Evolutionary conservation across 2,329 filamentous ascomycete genomes (phyloP).

Genomic region (Bipolaris sorokiniana): DNA sequence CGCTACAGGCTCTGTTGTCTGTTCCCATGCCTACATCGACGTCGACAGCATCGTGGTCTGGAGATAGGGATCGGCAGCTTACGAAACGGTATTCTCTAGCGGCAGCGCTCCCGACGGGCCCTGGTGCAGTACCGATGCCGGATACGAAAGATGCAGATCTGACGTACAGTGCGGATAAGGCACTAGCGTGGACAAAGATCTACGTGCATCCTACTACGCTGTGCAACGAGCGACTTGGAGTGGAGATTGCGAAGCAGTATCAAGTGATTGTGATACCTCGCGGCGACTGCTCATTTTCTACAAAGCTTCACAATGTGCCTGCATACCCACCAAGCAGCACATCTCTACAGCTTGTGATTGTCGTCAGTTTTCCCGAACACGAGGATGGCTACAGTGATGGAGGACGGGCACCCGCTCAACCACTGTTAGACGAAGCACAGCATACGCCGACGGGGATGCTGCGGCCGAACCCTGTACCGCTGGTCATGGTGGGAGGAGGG

Average conservation of each 20-base stretch:
- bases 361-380: constrained; percentile 69
- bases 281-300: constrained; percentile 81
- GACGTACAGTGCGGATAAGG: constrained; percentile 37
- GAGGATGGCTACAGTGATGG: constrained; percentile 20
- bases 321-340: constrained; percentile 67
- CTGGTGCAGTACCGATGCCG: constrained; percentile 73
- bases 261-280: constrained; percentile 83
- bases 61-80: constrained; percentile 15
- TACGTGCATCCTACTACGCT: constrained; percentile 71
- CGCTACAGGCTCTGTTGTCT: constrained; percentile 45
- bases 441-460: constrained; percentile 71
- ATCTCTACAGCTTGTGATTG: constrained; percentile 78
- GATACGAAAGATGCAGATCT: constrained; percentile 56
- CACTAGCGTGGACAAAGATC: constrained; percentile 71
- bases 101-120: constrained; percentile 62
- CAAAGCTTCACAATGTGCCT: constrained; percentile 86
- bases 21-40: constrained; percentile 26
- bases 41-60: constrained; percentile 14
- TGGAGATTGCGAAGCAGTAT: constrained; percentile 60
- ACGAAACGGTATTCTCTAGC: constrained; percentile 46
- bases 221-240: constrained; percentile 65
- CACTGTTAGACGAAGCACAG: constrained; percentile 78
- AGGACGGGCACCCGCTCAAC: constrained; percentile 58
- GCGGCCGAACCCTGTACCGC: constrained; percentile 74
- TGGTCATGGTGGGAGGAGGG: constrained; percentile 80